Evolutionary conservation across 2,329 filamentous ascomycete genomes (phyloP), one percentile per base, ranked within the genome.

Genomic region (Talaromyces funiculosus): DNA sequence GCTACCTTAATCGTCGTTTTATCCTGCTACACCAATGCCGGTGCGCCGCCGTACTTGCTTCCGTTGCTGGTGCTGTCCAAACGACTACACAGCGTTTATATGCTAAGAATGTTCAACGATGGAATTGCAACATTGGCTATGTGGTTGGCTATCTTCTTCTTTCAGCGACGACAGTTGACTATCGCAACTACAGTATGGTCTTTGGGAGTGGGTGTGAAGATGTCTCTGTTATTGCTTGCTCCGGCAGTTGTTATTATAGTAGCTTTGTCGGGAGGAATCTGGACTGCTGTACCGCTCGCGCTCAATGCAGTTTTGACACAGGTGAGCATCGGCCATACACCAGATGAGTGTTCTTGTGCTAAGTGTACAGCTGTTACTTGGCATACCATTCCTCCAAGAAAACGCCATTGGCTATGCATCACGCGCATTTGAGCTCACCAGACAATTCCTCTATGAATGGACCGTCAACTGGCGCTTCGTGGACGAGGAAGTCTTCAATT

Each of bases 401-500:
- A 88, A 91, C 66, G 75, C 86, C 20, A 74, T 76, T 62, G 90
- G 87, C 29, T 99, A 99, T 72, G 71, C 95, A 18, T 83, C 84
- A 51, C 83, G 89, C 64, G 92, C 94, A 0, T 99, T 99, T 71
- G 92, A 99, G 77, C 82, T 99, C 61, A 92, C 90, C 51, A 84
- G 94, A 59, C 86, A 90, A 67, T 99, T 99, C 77, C 82, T 96
- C 68, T 97, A 93, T 81, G 92, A 93, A 76, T 99, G 94, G 94
- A 99, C 94, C 0, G 94, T 99, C 66, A 99, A 99, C 75, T 99
- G 94, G 94, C 86, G 92, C 58, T 97, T 97, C 72, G 77, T 97
- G n/a, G 87, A 89, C 16, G 92, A 97, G 75, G 84, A 89, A 6
- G 75, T 78, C 0, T 99, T 99, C 68, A 82, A 95, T 51, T 88